Percentiles rank a stretch among this genome's conserved stretches.
Conservation (phyloP, 768 basidiomycete genomes). For the Xerocomellus dryophilus region DNA sequence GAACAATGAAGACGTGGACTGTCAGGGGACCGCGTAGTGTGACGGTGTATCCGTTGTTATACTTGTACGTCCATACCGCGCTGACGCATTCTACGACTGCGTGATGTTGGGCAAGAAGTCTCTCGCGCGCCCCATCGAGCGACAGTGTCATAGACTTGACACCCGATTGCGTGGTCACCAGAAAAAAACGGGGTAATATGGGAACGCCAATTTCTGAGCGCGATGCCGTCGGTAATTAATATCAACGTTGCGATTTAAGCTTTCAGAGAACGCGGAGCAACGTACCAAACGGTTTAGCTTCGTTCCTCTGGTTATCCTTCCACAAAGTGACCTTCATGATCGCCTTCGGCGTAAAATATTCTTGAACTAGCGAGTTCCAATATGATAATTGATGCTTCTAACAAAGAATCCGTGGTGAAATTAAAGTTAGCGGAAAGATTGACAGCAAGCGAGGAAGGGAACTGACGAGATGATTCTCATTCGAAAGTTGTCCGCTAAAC, state of each 20-base stretch:
- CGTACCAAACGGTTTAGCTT: slow-evolving; percentile 83
- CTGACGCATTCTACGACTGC: slow-evolving; percentile 65
- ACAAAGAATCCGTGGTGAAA: background rate
- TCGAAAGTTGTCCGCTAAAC: slow-evolving; percentile 64
- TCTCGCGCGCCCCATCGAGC: slow-evolving; percentile 74
- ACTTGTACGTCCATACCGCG: slow-evolving; percentile 81
- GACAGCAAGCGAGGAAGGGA: background rate
- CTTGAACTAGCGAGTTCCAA: slow-evolving; percentile 64
- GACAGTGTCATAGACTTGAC: slow-evolving; percentile 81
- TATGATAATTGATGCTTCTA: slow-evolving; percentile 63
- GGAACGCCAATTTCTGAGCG: slow-evolving; percentile 71
- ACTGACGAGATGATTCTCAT: slow-evolving; percentile 48
- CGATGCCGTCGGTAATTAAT: slow-evolving; percentile 11
- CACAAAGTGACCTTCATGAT: slow-evolving; percentile 80
- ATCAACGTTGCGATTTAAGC: slow-evolving; percentile 1
- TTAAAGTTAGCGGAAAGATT: slow-evolving; percentile 1
- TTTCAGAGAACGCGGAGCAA: slow-evolving; percentile 11
- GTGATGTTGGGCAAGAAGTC: slow-evolving; percentile 45
- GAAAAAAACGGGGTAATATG: slow-evolving; percentile 80
- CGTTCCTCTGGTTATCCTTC: slow-evolving; percentile 76
- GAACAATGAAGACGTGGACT: slow-evolving; percentile 50
- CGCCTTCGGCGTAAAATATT: slow-evolving; percentile 70
- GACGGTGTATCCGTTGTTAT: slow-evolving; percentile 75
- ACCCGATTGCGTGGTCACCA: slow-evolving; percentile 80
- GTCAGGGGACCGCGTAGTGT: slow-evolving; percentile 73